phyloP scores from a whole-genome alignment of 768 basidiomycete genomes.

The Xerocomus brunneocitrinus region DNA sequence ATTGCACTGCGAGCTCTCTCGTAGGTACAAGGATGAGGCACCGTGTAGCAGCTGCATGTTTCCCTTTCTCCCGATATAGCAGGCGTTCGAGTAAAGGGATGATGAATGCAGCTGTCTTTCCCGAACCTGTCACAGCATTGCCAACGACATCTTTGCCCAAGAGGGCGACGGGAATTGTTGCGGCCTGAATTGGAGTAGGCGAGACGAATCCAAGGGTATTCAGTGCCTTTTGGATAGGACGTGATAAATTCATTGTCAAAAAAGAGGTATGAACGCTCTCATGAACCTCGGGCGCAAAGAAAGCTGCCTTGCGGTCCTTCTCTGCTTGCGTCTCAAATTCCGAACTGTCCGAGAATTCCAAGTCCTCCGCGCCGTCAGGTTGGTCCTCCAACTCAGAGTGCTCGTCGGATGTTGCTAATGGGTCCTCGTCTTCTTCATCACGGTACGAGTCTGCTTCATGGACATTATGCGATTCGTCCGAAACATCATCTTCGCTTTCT shows the following conservation, averaged over 20 bases:
- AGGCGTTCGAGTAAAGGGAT: conserved; percentile 93
- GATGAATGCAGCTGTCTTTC: conserved; percentile 97
- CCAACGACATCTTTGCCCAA: conserved; percentile 96
- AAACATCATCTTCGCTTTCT: conserved; percentile 16
- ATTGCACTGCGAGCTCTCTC: conserved; percentile 93
- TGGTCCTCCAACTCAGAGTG: conserved; percentile 29
- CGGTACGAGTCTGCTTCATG: conserved; percentile 29
- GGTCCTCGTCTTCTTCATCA: conserved; percentile 31
- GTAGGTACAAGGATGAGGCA: conserved; percentile 94
- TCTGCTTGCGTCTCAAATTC: conserved; percentile 57
- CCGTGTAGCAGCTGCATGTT: conserved; percentile 78
- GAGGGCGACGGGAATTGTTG: conserved; percentile 90
- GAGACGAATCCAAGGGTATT: conserved; percentile 74
- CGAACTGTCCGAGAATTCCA: conserved; percentile 53
- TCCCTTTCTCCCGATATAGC: conserved; percentile 85
- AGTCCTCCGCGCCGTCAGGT: conserved; percentile 32
- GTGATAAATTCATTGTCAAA: conserved; percentile 90
- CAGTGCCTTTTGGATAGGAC: conserved; percentile 87
- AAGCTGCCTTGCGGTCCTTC: conserved; percentile 75
- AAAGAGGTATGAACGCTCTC: conserved; percentile 70
- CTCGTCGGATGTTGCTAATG: conserved; percentile 31
- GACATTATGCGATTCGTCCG: conserved; percentile 2
- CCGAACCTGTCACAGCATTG: conserved; percentile 93
- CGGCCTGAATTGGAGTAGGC: conserved; percentile 95
- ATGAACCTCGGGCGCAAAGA: conserved; percentile 65